phyloP scores from a whole-genome alignment of 108 stramenopile species.

The Cyclotella cryptica region DNA sequence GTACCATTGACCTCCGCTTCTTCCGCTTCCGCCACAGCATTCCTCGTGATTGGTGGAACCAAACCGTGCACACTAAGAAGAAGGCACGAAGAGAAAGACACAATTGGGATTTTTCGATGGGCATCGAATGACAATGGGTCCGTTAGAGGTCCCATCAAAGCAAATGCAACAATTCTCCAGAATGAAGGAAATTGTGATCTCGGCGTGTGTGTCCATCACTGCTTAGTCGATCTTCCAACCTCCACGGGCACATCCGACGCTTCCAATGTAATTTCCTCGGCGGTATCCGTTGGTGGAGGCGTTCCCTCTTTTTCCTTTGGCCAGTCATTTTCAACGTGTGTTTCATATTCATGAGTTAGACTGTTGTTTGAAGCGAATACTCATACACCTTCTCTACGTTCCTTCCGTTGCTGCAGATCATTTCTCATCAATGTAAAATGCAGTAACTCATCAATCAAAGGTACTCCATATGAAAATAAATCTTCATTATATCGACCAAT shows the following conservation, averaged over 20 bases:
- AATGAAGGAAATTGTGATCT: slow-evolving; percentile 44
- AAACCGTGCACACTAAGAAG: neutral
- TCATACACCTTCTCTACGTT: neutral
- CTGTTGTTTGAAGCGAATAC: neutral
- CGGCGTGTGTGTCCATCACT: slow-evolving; percentile 68
- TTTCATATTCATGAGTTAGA: neutral
- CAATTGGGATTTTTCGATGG: neutral
- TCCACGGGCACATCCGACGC: neutral
- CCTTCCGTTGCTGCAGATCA: slow-evolving; percentile 5
- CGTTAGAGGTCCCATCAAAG: neutral
- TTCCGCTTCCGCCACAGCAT: neutral
- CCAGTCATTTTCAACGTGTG: slow-evolving; percentile 66
- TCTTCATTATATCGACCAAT: neutral
- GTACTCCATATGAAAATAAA: neutral
- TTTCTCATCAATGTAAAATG: slow-evolving; percentile 10
- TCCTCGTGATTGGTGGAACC: neutral
- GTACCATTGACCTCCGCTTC: neutral
- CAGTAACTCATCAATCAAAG: neutral
- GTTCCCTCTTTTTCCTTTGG: slow-evolving; percentile 87
- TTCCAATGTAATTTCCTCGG: slow-evolving; percentile 18
- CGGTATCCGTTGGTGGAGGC: slow-evolving; percentile 71
- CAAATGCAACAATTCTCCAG: neutral
- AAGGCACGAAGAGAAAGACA: neutral
- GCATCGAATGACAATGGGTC: neutral
- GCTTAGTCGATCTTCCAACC: slow-evolving; percentile 38